Conservation (phyloP, 371 early-diverging fungal genomes). For the Lichtheimia corymbifera region DNA sequence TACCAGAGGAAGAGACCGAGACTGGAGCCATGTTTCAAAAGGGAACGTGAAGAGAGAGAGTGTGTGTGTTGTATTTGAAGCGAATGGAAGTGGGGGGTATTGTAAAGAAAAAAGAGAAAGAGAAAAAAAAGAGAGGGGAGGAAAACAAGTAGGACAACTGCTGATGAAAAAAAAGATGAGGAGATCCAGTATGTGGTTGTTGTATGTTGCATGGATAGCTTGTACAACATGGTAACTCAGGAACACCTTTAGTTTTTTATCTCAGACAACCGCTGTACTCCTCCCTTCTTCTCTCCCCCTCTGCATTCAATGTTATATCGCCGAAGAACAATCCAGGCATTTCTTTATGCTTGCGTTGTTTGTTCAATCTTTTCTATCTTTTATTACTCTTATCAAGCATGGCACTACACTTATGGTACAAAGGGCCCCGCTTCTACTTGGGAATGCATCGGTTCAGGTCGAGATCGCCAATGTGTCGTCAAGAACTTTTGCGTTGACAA, state of each 20-base stretch:
- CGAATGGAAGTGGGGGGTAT: constrained; percentile 2
- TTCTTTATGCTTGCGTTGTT: too few species aligned
- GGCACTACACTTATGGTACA: too few species aligned
- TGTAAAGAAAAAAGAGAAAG: constrained; percentile 1
- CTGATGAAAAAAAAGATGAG: too few species aligned
- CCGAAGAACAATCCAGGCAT: too few species aligned
- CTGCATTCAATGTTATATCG: too few species aligned
- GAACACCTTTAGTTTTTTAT: too few species aligned
- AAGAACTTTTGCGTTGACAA: constrained; percentile 33
- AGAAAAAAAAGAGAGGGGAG: constrained; percentile 4
- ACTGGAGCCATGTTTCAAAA: constrained; percentile 43
- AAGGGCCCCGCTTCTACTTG: constrained; percentile 17
- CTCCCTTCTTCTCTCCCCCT: too few species aligned
- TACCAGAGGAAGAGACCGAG: constrained; percentile 60
- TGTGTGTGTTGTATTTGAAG: constrained; percentile 1
- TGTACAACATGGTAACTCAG: too few species aligned
- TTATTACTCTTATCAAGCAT: constrained; percentile 5
- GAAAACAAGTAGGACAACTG: too few species aligned
- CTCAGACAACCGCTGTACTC: too few species aligned
- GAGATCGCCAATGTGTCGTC: constrained; percentile 24
- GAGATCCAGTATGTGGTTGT: too few species aligned
- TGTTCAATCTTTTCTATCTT: not conserved
- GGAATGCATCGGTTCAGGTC: constrained; percentile 23
- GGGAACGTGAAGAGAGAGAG: constrained; percentile 7
- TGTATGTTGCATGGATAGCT: too few species aligned